These are phyloP conservation scores for Entomortierella lignicola DNA, from an alignment of 192 early-diverging fungal genomes.

Conservation along the genomic window DNA sequence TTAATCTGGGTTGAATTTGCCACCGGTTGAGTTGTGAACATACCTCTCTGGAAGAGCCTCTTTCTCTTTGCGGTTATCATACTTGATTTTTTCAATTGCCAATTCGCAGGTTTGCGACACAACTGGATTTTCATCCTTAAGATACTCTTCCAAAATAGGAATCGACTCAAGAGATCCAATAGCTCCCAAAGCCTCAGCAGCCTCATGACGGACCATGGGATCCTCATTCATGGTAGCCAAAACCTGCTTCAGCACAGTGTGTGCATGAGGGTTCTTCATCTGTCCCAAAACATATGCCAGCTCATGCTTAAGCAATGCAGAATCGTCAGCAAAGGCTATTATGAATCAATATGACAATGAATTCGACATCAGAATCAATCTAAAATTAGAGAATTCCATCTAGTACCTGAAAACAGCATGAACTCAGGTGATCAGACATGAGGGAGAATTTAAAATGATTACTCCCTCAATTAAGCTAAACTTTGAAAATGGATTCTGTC, in stretches of 20 bases:
- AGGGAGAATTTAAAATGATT: too few relatives aligned
- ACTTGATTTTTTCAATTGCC: constrained; percentile 88
- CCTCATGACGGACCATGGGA: constrained; percentile 98
- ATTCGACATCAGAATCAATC: too few relatives aligned
- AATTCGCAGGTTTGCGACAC: constrained; percentile 93
- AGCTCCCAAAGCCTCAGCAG: constrained; percentile 96
- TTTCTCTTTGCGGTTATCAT: constrained; percentile 71
- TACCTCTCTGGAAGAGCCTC: constrained; percentile 55
- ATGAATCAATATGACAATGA: background rate
- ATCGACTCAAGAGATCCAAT: constrained; percentile 80
- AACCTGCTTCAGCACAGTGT: constrained; percentile 73
- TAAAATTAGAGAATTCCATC: too few relatives aligned
- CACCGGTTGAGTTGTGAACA: background rate
- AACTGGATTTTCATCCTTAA: constrained; percentile 72
- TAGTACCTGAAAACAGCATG: too few relatives aligned
- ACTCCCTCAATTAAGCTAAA: too few relatives aligned
- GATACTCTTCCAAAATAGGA: constrained; percentile 79
- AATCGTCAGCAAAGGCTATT: constrained; percentile 79
- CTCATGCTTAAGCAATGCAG: constrained; percentile 94
- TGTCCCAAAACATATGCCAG: constrained; percentile 97
- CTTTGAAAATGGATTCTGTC: background rate
- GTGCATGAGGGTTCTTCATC: constrained; percentile 86
- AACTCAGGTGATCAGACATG: too few relatives aligned
- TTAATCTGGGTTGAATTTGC: background rate
- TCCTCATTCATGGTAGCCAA: constrained; percentile 78